Base-by-base conservation (phyloP, 371 early-diverging fungal genomes). In the Mortierella sp. region DNA sequence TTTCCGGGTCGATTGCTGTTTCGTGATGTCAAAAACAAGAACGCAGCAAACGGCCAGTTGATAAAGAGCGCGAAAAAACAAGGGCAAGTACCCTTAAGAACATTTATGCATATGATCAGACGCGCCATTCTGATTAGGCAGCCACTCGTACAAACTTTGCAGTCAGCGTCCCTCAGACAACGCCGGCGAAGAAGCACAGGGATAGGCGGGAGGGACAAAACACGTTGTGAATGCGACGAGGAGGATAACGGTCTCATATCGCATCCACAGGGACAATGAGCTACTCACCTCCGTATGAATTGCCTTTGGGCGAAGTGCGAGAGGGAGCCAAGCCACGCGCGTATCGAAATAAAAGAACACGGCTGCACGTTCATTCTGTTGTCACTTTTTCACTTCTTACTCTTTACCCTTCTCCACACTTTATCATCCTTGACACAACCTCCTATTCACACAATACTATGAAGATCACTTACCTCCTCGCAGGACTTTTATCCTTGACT, bases 401-500 rank as follows among this genome's bases (percentile, higher is more conserved):
- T 51, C n/a, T 46, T 55, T 18, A n/a, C 48, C 41, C 38, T 68
- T 46, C 24, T 63, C 65, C 16, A 16, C 75, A 46, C 58, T 55
- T 32, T 63, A 29, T 32, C 5, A 32, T 60, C 43, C 24, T 43
- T 51, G 32, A n/a, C 41, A 43, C 43, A 43, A 63, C 32, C 3
- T 18, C 63, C 54, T 18, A 48, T 18, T 4, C 48, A 54, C 10
- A n/a, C n/a, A 55, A 10, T n/a, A 58, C 2, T 24, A 84, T 84
- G 84, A 84, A 84, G 41, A 27, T 70, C 46, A 51, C 84, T 21
- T 68, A 73, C 46, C 5, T 79, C 32, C 73, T 84, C 43, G 75
- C 75, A 7, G 81, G 80, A 75, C 84, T 84, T 63, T 70, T 84
- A 63, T 84, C 84, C 75, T 71, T 84, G 78, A 80, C 84, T 6